phyloP scores from a whole-genome alignment of 176 grass and related monocot genomes.

The Musa schizocarpa region DNA sequence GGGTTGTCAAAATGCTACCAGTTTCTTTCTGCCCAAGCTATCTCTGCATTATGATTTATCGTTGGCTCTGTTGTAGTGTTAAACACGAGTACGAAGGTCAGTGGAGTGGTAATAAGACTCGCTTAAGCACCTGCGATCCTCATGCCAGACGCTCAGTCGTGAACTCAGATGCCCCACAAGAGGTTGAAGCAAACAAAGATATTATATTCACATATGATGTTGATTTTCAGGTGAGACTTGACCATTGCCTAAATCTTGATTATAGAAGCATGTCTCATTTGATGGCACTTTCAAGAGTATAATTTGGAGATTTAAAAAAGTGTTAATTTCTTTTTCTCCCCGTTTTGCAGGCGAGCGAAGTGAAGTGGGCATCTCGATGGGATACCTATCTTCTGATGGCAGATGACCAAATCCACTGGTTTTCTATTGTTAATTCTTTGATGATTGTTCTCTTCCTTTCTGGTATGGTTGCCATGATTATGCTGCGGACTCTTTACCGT shows the following conservation, averaged over 20 bases:
- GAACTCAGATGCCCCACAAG: constrained; percentile 1
- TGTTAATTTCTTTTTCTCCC: not conserved
- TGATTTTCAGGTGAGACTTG: constrained; percentile 5
- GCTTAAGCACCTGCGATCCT: constrained; percentile 1
- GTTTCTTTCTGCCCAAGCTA: not conserved
- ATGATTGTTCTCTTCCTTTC: constrained; percentile 10
- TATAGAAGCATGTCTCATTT: not conserved
- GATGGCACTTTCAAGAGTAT: not conserved
- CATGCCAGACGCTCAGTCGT: constrained; percentile 2
- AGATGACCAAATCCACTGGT: constrained; percentile 9
- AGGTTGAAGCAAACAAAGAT: constrained; percentile 9
- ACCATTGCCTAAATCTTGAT: not conserved
- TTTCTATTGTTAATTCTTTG: constrained; percentile 7
- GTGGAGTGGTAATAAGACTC: constrained; percentile 9
- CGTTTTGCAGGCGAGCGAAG: not conserved
- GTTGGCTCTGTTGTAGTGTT: not conserved
- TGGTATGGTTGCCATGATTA: constrained; percentile 11
- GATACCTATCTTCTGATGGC: constrained; percentile 11
- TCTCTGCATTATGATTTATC: not conserved
- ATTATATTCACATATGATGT: constrained; percentile 17
- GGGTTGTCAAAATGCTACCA: not conserved
- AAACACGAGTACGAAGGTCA: constrained; percentile 7
- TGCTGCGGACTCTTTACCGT: constrained; percentile 1
- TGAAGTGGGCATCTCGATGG: constrained; percentile 9
- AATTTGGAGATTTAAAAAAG: not conserved